Evolutionary conservation across 2,329 filamentous ascomycete genomes (phyloP), one percentile per base, ranked within the genome.

Genomic region (Annulohypoxylon truncatum): DNA sequence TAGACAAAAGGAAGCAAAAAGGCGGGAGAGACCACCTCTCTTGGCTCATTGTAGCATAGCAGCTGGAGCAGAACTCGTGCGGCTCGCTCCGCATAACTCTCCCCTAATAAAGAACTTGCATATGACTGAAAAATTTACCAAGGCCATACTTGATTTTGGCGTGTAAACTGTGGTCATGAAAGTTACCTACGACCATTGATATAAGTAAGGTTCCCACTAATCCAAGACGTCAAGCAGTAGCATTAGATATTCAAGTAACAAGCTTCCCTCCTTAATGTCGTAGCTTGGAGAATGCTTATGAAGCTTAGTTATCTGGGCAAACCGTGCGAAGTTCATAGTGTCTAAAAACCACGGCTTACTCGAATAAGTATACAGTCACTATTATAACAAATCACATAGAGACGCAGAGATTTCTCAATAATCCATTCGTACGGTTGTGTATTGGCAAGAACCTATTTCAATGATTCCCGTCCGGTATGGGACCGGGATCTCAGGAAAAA

Each of bases 371-470:
- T 10, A 29, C 31, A 42, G 13, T 33, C 26, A 42, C 9, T 12
- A 26, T 53, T 20, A 13, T 10, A 44, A 31, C 29, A 9, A 47
- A 28, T 58, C 57, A 66, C 40, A 10, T 22, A 58, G 31, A 28
- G 18, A n/a, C 51, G 46, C 12, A 40, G 18, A 47, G 10, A 12
- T 15, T 48, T 24, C 13, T 31, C 38, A 42, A 29, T 15, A 22
- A 56, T 57, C 44, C 51, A 52, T 66, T 66, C 57, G 56, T 66
- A 67, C 58, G 56, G 48, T 56, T 59, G 35, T 59, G 35, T 54
- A 68, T 70, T 74, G 70, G 71, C 69, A 70, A 55, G 33, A 72
- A 71, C 70, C 72, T 72, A 70, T 72, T 62, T 70, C 61, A 55
- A 69, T 52, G 58, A 69, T 61, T 4, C 64, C 58, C 44, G 51